Evolutionary conservation across 257 asterid genomes (phyloP), one percentile per base, ranked within the genome.

Genomic region (Solanum ossicruentum): DNA sequence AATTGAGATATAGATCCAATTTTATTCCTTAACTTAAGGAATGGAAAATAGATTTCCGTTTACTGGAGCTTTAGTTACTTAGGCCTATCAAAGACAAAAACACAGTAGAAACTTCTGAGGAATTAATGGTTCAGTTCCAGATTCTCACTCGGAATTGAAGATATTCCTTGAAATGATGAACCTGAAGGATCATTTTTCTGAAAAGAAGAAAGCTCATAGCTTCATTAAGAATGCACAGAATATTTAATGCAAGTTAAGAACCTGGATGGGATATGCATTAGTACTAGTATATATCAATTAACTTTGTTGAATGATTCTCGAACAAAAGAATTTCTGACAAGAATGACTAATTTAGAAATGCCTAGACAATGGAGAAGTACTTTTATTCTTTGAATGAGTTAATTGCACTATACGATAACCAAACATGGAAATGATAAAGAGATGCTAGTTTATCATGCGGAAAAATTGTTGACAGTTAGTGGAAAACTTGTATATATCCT

Each of bases 131-230:
- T 67, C 71, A 67, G 4, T 69, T 26, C 78, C 26, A 69, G 52
- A 69, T 39, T 69, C 10, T 69, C 78, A 39, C 52, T 39, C 52
- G 12, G 78, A 69, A 69, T 16, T 9, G 10, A 36, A 66, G 17
- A 1, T 67, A 8, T 52, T 69, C 51, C 51, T 69, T 69, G 52
- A 69, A 69, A 69, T 39, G 26, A 17, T 69, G 78, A 17, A 69
- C 51, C 78, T 69, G 12, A 69, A 69, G 2, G 78, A 69, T 69
- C 78, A 36, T 26, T 45, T 69, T 67, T 17, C 28, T 39, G 26
- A 69, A 69, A 69, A 17, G 52, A 69, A 69, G 78, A 69, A 69
- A 39, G 56, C 91, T 90, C 73, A 47, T 69, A 69, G 26, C 52
- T 58, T 61, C 69, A 41, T 70, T 39, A 70, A 18, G 79, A 70